These are phyloP conservation scores for Volvox africanus DNA, from an alignment of 139 green algal species.

Conservation along the genomic window DNA sequence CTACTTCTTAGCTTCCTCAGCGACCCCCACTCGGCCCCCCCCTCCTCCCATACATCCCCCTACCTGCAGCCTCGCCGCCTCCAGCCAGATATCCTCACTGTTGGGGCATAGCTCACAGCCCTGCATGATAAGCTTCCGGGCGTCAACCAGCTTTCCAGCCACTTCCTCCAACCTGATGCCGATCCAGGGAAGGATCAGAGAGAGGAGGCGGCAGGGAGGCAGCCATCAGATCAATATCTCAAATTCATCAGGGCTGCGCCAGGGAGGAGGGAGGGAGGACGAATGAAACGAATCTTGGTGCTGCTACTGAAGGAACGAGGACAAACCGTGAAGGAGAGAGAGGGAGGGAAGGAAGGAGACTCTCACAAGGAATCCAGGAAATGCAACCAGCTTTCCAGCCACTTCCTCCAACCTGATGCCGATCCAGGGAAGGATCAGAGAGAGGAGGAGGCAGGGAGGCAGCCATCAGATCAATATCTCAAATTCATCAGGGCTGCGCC, in stretches of 20 bases:
- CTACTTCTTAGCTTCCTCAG: no score
- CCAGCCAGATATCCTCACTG: constrained; percentile 98
- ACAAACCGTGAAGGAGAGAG: not conserved
- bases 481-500: no score
- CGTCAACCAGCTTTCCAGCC: constrained; percentile 75
- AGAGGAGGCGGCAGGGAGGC: not conserved
- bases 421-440: not conserved
- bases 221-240: no score
- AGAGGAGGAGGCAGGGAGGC: not conserved
- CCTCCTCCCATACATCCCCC: not conserved
- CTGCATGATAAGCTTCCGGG: constrained; percentile 78
- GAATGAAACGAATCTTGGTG: no score
- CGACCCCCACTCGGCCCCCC: not conserved
- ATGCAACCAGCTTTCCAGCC: constrained; percentile 69
- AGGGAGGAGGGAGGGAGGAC: no score
- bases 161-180: constrained; percentile 65
- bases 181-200: no score
- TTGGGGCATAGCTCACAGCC: constrained; percentile 95
- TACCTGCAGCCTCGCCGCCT: constrained; percentile 90
- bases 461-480: no score
- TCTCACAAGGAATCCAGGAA: no score
- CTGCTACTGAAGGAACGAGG: no score
- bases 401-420: constrained; percentile 65
- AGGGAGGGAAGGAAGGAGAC: not conserved
- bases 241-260: no score